These are phyloP conservation scores for Domatiomyces globalis DNA, from an alignment of 2,329 filamentous ascomycete species.

Conservation along the genomic window DNA sequence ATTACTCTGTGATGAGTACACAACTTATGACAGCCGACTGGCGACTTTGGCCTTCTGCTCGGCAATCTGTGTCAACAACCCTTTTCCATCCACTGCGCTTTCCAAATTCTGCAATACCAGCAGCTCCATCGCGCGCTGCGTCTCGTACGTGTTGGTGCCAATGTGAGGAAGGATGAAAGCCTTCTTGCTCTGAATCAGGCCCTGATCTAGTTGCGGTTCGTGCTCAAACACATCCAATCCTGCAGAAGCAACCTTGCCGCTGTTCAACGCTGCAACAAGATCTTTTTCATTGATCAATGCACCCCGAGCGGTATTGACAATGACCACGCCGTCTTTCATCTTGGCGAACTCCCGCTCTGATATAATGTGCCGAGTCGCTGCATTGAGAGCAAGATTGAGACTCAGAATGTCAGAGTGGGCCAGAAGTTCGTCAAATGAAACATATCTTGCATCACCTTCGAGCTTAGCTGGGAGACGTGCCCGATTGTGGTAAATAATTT, in stretches of 20 bases:
- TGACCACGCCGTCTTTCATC: constrained; percentile 33
- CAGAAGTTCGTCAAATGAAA: constrained; percentile 34
- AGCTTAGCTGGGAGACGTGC: constrained; percentile 27
- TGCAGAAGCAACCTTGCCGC: constrained; percentile 32
- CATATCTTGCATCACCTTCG: constrained; percentile 30
- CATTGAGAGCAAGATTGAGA: constrained; percentile 32
- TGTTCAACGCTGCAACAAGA: constrained; percentile 31
- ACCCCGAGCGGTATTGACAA: constrained; percentile 33
- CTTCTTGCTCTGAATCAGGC: constrained; percentile 29
- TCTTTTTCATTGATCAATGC: constrained; percentile 35
- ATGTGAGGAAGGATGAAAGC: constrained; percentile 47
- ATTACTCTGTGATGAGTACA: background rate
- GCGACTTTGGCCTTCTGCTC: constrained; percentile 37
- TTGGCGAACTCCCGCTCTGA: constrained; percentile 30
- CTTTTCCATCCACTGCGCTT: constrained; percentile 41
- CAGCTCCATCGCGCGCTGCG: constrained; percentile 48
- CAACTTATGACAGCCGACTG: too few species aligned
- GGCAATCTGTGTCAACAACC: constrained; percentile 45
- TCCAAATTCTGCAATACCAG: constrained; percentile 45
- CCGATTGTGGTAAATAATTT: constrained; percentile 35
- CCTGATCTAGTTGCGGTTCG: constrained; percentile 34
- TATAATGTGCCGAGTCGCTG: constrained; percentile 34
- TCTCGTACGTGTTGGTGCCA: constrained; percentile 46
- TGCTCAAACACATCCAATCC: constrained; percentile 36
- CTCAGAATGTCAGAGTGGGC: constrained; percentile 33